Percentiles rank a stretch among this genome's conserved stretches.
phyloP scores from a whole-genome alignment of 805 yeast species.

The Candida suzukii region DNA sequence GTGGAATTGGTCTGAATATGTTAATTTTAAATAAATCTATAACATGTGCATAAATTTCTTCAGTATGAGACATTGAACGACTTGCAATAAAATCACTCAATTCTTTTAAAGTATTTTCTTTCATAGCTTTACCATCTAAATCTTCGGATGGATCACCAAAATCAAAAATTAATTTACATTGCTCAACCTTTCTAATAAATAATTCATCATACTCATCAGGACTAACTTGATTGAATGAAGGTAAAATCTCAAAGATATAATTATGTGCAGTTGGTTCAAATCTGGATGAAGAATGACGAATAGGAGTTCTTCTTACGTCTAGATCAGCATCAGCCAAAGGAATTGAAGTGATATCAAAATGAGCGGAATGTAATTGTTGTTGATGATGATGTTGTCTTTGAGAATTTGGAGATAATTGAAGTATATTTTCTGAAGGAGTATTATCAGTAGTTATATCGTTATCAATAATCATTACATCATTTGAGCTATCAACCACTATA shows the following conservation, averaged over 20 bases:
- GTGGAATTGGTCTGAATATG: conserved; percentile 93
- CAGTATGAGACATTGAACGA: conserved; percentile 79
- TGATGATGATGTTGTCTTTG: neutral
- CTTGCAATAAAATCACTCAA: conserved; percentile 81
- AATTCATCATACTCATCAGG: conserved; percentile 73
- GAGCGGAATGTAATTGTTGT: conserved; percentile 19
- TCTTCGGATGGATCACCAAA: conserved; percentile 91
- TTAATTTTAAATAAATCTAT: conserved; percentile 85
- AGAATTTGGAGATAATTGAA: neutral
- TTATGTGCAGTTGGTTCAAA: conserved; percentile 72
- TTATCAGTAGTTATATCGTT: neutral
- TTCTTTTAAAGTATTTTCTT: conserved; percentile 81
- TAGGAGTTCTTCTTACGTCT: conserved; percentile 75
- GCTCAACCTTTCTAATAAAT: conserved; percentile 84
- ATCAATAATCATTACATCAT: neutral
- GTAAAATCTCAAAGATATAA: conserved; percentile 64
- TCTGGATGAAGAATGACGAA: conserved; percentile 86
- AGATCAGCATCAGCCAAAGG: conserved; percentile 63
- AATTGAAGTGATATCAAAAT: conserved; percentile 19
- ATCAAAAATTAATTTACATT: conserved; percentile 91
- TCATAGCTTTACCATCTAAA: conserved; percentile 87
- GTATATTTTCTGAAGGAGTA: neutral
- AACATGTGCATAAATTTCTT: conserved; percentile 83
- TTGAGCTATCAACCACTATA: too few relatives aligned
- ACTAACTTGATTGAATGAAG: conserved; percentile 78